Evolutionary conservation across 1,284 basidiomycete species (phyloP), one percentile per base, ranked within the genome.

Genomic region (Trichosporon asahii): DNA sequence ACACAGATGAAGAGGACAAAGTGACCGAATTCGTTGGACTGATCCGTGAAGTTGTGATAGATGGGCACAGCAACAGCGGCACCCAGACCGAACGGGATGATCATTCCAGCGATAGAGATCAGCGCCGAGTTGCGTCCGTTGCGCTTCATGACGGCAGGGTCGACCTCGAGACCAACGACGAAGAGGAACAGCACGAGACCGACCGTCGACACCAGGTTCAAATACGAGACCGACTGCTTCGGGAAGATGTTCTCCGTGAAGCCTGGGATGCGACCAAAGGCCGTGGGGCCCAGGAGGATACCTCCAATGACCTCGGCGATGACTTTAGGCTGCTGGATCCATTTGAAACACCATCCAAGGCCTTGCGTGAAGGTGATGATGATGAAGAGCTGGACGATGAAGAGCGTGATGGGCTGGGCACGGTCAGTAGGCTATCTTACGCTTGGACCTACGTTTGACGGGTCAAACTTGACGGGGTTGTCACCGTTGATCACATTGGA

Each of bases 1-100:
- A 96, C 93, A 64, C 94, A 93, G 53, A 93, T 90, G 83, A 98
- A 98, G 55, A 99, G 89, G 86, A 98, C 89, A 82, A 98, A 98
- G 79, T 97, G 88, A 1, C 92, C 90, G 80, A 92, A 89, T 57
- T 89, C 84, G 60, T 82, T 84, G 3, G 77, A 70, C 0, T 82
- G 77, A 74, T 90, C 86, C 77, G 96, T 90, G 82, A 95, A 96
- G 53, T 73, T 72, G 67, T 90, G 84, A 85, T 96, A 98, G 37
- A 98, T 80, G 0, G 92, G 90, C 2, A 90, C 87, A 0, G 94
- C 88, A 14, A 97, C 86, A 0, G 88, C 94, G 0, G 92, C 90
- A 5, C 96, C 96, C 8, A 98, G 82, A 0, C 88, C 93, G 78
- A 96, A 94, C 0, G 94, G 94, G 2, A 95, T 73, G 18, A 89